phyloP scores from a whole-genome alignment of 768 basidiomycete species.

The Kwoniella sp. region DNA sequence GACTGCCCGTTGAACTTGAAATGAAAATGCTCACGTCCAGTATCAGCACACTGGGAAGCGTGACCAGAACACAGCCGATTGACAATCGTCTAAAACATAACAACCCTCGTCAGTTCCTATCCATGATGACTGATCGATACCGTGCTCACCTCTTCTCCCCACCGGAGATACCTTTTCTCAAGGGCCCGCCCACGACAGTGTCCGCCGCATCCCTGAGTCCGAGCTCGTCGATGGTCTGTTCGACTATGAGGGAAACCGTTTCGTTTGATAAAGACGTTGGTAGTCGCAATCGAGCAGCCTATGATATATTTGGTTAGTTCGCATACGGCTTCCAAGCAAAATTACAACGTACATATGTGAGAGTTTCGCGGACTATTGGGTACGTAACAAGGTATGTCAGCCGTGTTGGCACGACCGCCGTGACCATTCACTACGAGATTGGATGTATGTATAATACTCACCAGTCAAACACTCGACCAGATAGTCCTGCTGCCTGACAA shows the following conservation, averaged over 20 bases:
- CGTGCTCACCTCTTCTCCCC: conserved; percentile 68
- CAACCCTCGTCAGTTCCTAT: conserved; percentile 5
- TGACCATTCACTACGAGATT: too few relatives aligned
- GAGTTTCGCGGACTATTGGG: conserved; percentile 56
- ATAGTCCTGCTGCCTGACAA: conserved; percentile 58
- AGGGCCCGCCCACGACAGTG: conserved; percentile 64
- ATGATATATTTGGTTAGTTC: background rate
- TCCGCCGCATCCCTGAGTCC: conserved; percentile 59
- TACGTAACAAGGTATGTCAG: background rate
- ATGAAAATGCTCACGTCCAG: conserved; percentile 59
- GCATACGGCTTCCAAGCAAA: background rate
- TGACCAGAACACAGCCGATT: conserved; percentile 66
- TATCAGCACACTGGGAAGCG: conserved; percentile 64
- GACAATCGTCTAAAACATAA: conserved; percentile 55
- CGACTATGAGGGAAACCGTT: conserved; percentile 56
- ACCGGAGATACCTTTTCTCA: conserved; percentile 66
- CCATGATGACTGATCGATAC: conserved; percentile 21
- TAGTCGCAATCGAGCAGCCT: conserved; percentile 58
- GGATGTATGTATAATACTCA: too few relatives aligned
- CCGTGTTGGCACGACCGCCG: background rate
- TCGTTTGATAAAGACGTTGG: conserved; percentile 57
- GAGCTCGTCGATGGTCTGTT: conserved; percentile 59
- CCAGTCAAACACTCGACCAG: conserved; percentile 58
- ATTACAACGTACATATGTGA: conserved; percentile 47
- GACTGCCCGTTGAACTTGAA: too few relatives aligned